A percentile compares a stretch with the other conserved stretches of the same genome.
These are phyloP conservation scores for Hypoxylon sp. DNA, from an alignment of 2,329 filamentous ascomycete species.

Conservation along the genomic window DNA sequence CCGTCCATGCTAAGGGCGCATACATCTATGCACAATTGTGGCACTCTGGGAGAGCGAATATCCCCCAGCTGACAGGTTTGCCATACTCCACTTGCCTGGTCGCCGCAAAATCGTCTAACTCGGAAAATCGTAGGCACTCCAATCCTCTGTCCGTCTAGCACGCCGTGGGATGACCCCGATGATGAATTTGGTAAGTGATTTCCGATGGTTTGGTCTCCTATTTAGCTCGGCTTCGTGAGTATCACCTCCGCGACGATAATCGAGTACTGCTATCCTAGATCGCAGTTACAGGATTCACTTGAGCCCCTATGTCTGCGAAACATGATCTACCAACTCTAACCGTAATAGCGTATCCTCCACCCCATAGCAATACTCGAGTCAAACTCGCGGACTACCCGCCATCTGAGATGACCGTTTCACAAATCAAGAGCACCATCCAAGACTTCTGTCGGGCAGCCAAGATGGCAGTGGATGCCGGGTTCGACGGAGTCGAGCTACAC, in stretches of 20 bases:
- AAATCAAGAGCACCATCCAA: conserved; percentile 30
- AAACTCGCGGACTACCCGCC: conserved; percentile 9
- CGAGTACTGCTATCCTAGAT: not conserved
- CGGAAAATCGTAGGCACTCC: conserved; percentile 1
- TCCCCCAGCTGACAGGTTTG: conserved; percentile 14
- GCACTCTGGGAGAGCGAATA: conserved; percentile 19
- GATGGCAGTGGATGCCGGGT: conserved; percentile 31
- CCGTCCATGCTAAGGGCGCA: conserved; percentile 6
- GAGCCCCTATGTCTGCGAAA: not conserved
- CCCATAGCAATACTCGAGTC: conserved; percentile 2
- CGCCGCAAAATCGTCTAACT: not conserved
- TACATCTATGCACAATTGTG: conserved; percentile 20
- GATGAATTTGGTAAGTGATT: conserved; percentile 4
- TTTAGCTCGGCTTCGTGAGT: not conserved
- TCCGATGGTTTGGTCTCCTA: not conserved
- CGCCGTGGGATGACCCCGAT: conserved; percentile 14
- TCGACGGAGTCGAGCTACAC: conserved; percentile 40
- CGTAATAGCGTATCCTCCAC: conserved; percentile 8
- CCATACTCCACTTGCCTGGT: not conserved
- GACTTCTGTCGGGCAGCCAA: conserved; percentile 42
- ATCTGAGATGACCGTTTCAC: conserved; percentile 9
- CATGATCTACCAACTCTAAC: not conserved
- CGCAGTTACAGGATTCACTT: not conserved
- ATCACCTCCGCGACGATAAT: not conserved
- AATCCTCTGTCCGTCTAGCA: conserved; percentile 7